Base-by-base conservation (phyloP, 177 flowering plant genomes). In the Vitis hybrid region DNA sequence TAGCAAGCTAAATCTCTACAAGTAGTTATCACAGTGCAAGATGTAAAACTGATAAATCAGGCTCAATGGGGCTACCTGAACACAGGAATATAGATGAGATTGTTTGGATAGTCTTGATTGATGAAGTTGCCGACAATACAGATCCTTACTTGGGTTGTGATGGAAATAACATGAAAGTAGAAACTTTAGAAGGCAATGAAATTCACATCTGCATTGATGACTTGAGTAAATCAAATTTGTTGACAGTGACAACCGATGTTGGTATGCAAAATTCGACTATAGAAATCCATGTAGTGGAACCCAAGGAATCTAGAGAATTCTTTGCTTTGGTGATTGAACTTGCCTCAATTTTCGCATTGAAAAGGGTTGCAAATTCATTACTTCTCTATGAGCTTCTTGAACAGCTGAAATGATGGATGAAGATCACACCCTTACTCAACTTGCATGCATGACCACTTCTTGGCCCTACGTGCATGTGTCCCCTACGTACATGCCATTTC, bases 401-500 rank as follows among this genome's bases (percentile, higher is more conserved):
- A 66, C 93, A 92, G 65, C 76, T 96, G 71, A 87, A 84, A 76
- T 97, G 97, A 66, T 96, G 99, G 97, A 90, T 89, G 94, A 86
- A 83, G 58, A 84, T 83, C 15, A 93, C 97, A 26, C 29, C 26
- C 29, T 26, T 26, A 26, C 29, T 26, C 29, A 26, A 2, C 29
- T 26, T 26, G 3, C 29, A 26, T 26, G 29, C 29, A 26, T 26
- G 29, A 26, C 29, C 29, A 26, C 29, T 0, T 26, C 29, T 26
- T 26, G 29, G 2, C 29, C 3, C 29, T 26, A 26, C 29, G 3
- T 26, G 29, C 29, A 26, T 26, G 29, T 26, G 29, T 26, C 3
- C 3, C 29, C 3, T 26, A 0, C 3, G 0, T 26, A 26, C 29
- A 26, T 26, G 29, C 29, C 29, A 26, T 26, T 26, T 26, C 29